Conservation (phyloP, 73 alveolate species). For the Paramecium caudatum region DNA sequence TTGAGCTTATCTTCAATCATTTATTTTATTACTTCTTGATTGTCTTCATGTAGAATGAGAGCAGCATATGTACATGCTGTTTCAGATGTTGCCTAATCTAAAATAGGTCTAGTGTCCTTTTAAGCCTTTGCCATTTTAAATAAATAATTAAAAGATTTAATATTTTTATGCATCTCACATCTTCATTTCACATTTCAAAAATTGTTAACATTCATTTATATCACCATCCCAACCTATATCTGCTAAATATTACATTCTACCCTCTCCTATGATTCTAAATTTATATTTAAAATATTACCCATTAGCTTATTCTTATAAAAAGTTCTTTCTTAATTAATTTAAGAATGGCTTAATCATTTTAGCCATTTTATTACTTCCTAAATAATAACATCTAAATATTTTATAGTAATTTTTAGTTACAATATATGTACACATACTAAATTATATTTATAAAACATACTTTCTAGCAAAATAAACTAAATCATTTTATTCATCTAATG, state of each 20-base stretch:
- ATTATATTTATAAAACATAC: neutral
- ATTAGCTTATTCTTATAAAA: neutral
- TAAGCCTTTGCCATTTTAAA: slow-evolving; percentile 54
- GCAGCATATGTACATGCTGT: slow-evolving; percentile 62
- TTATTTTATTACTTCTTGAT: slow-evolving; percentile 27
- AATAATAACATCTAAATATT: neutral
- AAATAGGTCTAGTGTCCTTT: slow-evolving; percentile 54
- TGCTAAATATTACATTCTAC: neutral
- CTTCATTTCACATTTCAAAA: neutral
- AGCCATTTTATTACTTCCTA: slow-evolving; percentile 24
- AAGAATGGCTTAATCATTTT: slow-evolving; percentile 2
- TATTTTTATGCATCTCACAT: slow-evolving; percentile 14
- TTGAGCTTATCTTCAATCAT: slow-evolving; percentile 72
- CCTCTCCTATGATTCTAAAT: slow-evolving; percentile 2
- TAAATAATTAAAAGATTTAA: slow-evolving; percentile 44
- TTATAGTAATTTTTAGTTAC: neutral
- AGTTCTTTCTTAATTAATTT: neutral
- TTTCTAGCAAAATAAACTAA: neutral
- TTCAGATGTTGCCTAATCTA: slow-evolving; percentile 43
- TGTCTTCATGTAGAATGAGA: slow-evolving; percentile 43
- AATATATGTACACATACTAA: slow-evolving; percentile 2
- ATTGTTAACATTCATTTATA: neutral
- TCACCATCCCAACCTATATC: slow-evolving; percentile 34
- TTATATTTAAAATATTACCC: neutral
- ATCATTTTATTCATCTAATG: neutral